Evolutionary conservation across 2,329 filamentous ascomycete genomes (phyloP), one percentile per base, ranked within the genome.

Genomic region (Ophiocordyceps camponoti-leonardi): DNA sequence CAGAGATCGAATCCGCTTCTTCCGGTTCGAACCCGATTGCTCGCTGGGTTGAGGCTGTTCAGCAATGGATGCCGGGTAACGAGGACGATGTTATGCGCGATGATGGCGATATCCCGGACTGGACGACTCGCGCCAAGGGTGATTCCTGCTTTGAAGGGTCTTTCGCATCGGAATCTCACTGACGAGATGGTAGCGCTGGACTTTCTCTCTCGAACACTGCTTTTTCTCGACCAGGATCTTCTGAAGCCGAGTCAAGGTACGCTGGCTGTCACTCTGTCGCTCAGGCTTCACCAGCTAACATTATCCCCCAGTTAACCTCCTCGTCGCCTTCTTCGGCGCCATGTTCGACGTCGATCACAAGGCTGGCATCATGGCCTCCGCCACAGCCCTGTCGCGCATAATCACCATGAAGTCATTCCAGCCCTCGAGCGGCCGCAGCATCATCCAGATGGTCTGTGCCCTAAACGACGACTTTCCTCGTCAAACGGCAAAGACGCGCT

Each of bases 291-390:
- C 18, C 16, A 10, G 4, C 18, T n/a, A 18, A 7, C 2, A 18
- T 7, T 18, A 16, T 11, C 12, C n/a, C 8, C 12, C 43, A 65
- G 62, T 72, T 30, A 67, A 68, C 44, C 56, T 73, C 0, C 55
- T 74, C 10, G 61, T 75, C 23, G 61, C 62, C 33, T 78, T 77
- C 59, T 78, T 78, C 47, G 68, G 69, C 14, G 68, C 71, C 47
- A 73, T 77, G 64, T 77, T 77, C 50, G 70, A 70, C 2, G 68
- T 72, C 45, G 73, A 77, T 50, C 72, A 76, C 58, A 73, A 73
- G 53, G 73, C 72, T n/a, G 74, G 74, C 39, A 68, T 77, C 46
- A 59, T 72, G 41, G 66, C 73, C 1, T 72, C 73, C 2, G 63
- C 72, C 4, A 70, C 66, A 41, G 73, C 73, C 1, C 57, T 77